These are phyloP conservation scores for Dillenia suffruticosa DNA, from an alignment of 164 flowering plant genomes.

Conservation along the genomic window DNA sequence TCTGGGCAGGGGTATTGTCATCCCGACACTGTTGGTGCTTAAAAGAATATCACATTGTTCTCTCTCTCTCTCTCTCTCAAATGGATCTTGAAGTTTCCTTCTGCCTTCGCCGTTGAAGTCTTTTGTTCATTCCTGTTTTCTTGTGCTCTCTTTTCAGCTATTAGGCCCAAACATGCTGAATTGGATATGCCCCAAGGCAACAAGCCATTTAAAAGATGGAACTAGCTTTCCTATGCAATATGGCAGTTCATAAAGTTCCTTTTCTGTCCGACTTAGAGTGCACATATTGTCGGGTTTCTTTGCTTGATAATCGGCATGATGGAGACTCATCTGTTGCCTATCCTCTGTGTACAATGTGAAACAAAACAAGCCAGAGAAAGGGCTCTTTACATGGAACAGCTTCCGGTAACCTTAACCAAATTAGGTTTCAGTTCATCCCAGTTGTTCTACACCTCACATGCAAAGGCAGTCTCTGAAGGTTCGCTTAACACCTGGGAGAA, in stretches of 20 bases:
- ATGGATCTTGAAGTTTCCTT: neutral
- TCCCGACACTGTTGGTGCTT: conserved; percentile 47
- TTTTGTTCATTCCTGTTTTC: neutral
- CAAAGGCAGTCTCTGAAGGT: too few species aligned
- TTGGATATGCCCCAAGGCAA: conserved; percentile 70
- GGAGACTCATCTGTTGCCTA: neutral
- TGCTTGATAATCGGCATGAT: neutral
- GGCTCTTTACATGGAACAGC: neutral
- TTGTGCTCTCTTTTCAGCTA: conserved; percentile 28
- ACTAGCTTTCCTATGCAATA: conserved; percentile 44
- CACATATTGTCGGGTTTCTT: neutral
- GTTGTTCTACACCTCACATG: too few species aligned
- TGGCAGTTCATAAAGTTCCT: conserved; percentile 17
- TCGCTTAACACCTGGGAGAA: too few species aligned
- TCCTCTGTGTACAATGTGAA: neutral
- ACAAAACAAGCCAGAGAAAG: neutral
- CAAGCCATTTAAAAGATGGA: conserved; percentile 63
- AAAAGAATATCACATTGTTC: conserved; percentile 51
- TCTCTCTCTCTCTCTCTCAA: conserved; percentile 16
- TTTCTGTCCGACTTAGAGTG: neutral
- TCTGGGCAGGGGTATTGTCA: conserved; percentile 68
- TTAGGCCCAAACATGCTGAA: conserved; percentile 66
- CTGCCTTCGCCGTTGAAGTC: neutral
- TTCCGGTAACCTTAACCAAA: too few species aligned
- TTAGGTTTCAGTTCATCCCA: too few species aligned